Conservation (phyloP, 2,329 filamentous ascomycete genomes). For the Aureobasidium namibiae region DNA sequence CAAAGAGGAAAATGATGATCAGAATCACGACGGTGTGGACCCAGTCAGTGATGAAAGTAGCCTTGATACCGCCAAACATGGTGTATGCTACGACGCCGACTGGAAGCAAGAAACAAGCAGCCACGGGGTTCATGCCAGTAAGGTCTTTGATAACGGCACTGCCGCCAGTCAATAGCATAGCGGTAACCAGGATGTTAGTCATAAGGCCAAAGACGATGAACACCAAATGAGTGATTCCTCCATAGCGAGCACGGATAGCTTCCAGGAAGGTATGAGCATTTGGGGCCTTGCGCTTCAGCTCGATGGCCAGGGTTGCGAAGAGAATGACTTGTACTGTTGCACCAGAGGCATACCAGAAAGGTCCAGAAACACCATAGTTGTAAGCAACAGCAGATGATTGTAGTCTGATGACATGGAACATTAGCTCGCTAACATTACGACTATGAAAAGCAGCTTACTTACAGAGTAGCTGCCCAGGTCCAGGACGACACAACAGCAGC, state of each 20-base stretch:
- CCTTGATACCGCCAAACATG: constrained; percentile 67
- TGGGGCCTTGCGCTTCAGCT: constrained; percentile 76
- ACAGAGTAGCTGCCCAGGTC: constrained; percentile 76
- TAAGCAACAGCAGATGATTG: constrained; percentile 79
- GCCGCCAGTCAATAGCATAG: constrained; percentile 82
- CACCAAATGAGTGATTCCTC: constrained; percentile 61
- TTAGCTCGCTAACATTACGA: neutral
- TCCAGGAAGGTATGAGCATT: constrained; percentile 75
- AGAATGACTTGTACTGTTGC: constrained; percentile 81
- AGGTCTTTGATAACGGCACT: constrained; percentile 63
- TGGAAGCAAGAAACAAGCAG: constrained; percentile 76
- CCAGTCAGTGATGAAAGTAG: constrained; percentile 78
- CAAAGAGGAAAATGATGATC: constrained; percentile 77
- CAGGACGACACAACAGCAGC: constrained; percentile 87
- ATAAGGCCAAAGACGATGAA: constrained; percentile 76
- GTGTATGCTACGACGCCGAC: constrained; percentile 77
- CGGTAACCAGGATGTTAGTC: constrained; percentile 72
- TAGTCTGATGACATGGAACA: constrained; percentile 29
- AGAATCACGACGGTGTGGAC: constrained; percentile 79
- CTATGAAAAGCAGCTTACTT: neutral
- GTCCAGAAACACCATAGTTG: constrained; percentile 53
- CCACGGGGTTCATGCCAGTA: constrained; percentile 67
- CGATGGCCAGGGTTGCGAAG: constrained; percentile 84
- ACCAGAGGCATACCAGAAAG: constrained; percentile 58
- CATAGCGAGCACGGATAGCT: constrained; percentile 74